Conservation (phyloP, 2,329 filamentous ascomycete species). For the Pseudomassariella vexata region DNA sequence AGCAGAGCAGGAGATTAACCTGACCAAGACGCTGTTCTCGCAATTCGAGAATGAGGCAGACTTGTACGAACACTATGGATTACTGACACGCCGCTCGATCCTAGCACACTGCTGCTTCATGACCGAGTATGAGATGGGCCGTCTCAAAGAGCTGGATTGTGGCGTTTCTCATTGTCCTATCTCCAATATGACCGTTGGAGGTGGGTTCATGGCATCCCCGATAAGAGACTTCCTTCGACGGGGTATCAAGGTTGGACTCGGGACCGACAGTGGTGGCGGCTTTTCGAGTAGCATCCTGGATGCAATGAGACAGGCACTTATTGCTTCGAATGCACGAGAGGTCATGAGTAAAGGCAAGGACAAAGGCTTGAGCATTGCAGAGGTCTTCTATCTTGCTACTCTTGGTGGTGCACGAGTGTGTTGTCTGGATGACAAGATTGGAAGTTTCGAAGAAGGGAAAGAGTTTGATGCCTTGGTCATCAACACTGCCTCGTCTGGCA, state of each 20-base stretch:
- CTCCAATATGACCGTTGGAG: conserved; percentile 57
- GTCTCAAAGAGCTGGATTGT: conserved; percentile 40
- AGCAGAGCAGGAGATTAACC: conserved; percentile 52
- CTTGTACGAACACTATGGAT: conserved; percentile 48
- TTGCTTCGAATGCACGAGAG: conserved; percentile 45
- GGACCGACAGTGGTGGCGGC: conserved; percentile 59
- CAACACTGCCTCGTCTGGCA: conserved; percentile 28
- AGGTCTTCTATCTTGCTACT: conserved; percentile 56
- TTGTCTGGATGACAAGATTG: conserved; percentile 45
- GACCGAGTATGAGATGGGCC: conserved; percentile 46
- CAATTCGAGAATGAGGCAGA: conserved; percentile 51
- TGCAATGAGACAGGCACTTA: conserved; percentile 51
- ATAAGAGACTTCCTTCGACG: conserved; percentile 50
- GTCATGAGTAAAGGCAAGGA: conserved; percentile 33
- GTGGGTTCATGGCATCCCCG: conserved; percentile 57
- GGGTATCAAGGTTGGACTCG: conserved; percentile 60
- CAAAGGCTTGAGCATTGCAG: conserved; percentile 39
- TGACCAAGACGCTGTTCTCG: conserved; percentile 51
- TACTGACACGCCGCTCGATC: conserved; percentile 51
- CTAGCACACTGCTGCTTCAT: conserved; percentile 64
- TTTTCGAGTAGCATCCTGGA: conserved; percentile 56
- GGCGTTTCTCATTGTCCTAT: conserved; percentile 61
- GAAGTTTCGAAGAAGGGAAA: conserved; percentile 53
- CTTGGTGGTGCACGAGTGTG: conserved; percentile 56
- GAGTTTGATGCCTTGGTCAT: conserved; percentile 56